Conservation (phyloP, 306 rosid genomes). For the Quercus parvula region DNA sequence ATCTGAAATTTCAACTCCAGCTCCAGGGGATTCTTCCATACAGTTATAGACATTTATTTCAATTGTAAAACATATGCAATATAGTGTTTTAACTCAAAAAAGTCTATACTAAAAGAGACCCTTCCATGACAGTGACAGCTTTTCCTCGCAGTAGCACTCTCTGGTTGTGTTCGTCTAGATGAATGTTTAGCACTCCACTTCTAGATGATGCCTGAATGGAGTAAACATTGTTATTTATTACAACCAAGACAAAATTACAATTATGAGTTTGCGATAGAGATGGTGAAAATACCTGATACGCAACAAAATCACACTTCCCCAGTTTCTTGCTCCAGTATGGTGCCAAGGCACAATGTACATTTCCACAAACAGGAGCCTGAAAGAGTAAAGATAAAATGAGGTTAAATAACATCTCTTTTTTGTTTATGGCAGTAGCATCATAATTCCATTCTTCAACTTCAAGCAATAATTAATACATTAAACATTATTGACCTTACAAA, state of each 20-base stretch:
- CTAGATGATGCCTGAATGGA: conserved; percentile 63
- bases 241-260: conserved; percentile 1
- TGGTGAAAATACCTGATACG: conserved; percentile 45
- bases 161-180: conserved; percentile 53
- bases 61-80: not conserved
- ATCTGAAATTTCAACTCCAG: not conserved
- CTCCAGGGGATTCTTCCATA: conserved; percentile 14
- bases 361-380: conserved; percentile 69
- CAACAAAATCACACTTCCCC: conserved; percentile 62
- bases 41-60: not conserved
- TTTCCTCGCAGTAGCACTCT: conserved; percentile 68
- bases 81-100: not conserved
- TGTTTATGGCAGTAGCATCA: too few relatives aligned
- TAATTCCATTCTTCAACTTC: not conserved
- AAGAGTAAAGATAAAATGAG: not conserved
- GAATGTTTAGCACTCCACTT: conserved; percentile 60
- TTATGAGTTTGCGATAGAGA: not conserved
- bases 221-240: not conserved
- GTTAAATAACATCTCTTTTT: too few relatives aligned
- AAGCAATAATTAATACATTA: too few relatives aligned
- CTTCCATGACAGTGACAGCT: conserved; percentile 73
- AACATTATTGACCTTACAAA: too few relatives aligned
- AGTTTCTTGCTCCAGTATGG: conserved; percentile 61
- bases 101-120: conserved; percentile 44
- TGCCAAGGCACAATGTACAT: conserved; percentile 68